phyloP scores from a whole-genome alignment of 148 eudicot genomes.

The Pouteria glomerata region DNA sequence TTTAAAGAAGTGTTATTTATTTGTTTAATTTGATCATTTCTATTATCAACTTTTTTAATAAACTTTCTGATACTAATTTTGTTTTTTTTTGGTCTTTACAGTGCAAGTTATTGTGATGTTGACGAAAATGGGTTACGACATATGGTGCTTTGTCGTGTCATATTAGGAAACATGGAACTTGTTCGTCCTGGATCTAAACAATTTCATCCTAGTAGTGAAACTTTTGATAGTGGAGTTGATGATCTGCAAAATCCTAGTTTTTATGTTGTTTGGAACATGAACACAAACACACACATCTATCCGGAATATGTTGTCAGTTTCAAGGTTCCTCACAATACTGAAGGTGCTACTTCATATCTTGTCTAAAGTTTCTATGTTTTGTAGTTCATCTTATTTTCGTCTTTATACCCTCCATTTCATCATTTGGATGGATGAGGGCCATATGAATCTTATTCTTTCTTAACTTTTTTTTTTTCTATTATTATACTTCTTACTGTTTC shows the following conservation, averaged over 20 bases:
- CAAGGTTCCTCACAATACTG: constrained; percentile 12
- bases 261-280: constrained; percentile 36
- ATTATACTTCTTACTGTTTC: too few relatives aligned
- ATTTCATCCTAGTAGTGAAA: constrained; percentile 31
- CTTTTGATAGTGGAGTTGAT: constrained; percentile 39
- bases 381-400: too few relatives aligned
- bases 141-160: constrained; percentile 36
- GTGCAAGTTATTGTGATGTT: constrained; percentile 31
- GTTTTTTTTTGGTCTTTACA: constrained; percentile 9
- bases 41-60: too few relatives aligned
- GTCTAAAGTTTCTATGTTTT: background rate
- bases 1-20: background rate
- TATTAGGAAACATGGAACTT: constrained; percentile 33
- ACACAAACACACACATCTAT: constrained; percentile 30
- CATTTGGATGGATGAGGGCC: too few relatives aligned
- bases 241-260: constrained; percentile 32
- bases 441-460: too few relatives aligned
- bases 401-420: too few relatives aligned
- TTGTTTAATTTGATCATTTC: background rate
- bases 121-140: constrained; percentile 38
- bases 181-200: constrained; percentile 30
- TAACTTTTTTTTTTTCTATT: too few relatives aligned
- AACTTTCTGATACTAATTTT: background rate
- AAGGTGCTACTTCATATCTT: constrained; percentile 22
- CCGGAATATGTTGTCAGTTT: constrained; percentile 39